Evolutionary conservation across 2,329 filamentous ascomycete species (phyloP).

Genomic region (Epichloe bromicola): DNA sequence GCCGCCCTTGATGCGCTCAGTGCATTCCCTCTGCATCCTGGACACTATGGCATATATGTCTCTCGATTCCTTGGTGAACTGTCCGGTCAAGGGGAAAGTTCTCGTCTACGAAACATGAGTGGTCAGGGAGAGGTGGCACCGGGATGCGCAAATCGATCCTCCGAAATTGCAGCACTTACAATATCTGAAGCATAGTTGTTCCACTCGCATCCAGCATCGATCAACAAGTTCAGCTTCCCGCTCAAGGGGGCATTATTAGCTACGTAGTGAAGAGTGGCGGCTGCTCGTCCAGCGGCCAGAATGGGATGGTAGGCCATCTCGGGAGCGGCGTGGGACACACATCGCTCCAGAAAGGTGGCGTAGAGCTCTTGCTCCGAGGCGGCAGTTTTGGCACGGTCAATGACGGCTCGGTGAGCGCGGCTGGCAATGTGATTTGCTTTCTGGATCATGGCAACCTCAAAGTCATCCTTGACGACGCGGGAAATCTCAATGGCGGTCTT

Average conservation of each 20-base stretch:
- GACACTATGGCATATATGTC: conserved; percentile 74
- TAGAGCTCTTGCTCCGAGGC: conserved; percentile 74
- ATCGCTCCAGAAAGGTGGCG: conserved; percentile 64
- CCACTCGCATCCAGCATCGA: conserved; percentile 76
- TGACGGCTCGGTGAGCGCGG: conserved; percentile 51
- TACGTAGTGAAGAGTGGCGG: conserved; percentile 79
- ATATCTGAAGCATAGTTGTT: conserved; percentile 59
- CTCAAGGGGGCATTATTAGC: conserved; percentile 59
- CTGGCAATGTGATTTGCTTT: conserved; percentile 59
- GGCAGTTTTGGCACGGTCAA: conserved; percentile 48
- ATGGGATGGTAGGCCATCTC: conserved; percentile 85
- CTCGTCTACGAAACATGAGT: conserved; percentile 45
- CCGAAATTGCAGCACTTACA: conserved; percentile 21
- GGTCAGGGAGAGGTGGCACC: not conserved
- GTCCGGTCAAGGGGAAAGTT: conserved; percentile 64
- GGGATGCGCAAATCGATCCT: not conserved
- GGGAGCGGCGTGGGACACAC: conserved; percentile 60
- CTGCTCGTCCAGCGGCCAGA: conserved; percentile 65
- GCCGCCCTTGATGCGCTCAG: conserved; percentile 57
- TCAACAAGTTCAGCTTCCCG: conserved; percentile 64
- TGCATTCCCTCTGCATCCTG: conserved; percentile 74
- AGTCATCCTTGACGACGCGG: conserved; percentile 61
- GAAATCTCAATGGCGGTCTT: conserved; percentile 54
- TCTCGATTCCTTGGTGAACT: conserved; percentile 55
- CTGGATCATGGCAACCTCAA: conserved; percentile 59